A percentile compares a stretch with the other conserved stretches of the same genome.
Evolutionary conservation across 2,329 filamentous ascomycete species (phyloP).

Genomic region (Colletotrichum scovillei): DNA sequence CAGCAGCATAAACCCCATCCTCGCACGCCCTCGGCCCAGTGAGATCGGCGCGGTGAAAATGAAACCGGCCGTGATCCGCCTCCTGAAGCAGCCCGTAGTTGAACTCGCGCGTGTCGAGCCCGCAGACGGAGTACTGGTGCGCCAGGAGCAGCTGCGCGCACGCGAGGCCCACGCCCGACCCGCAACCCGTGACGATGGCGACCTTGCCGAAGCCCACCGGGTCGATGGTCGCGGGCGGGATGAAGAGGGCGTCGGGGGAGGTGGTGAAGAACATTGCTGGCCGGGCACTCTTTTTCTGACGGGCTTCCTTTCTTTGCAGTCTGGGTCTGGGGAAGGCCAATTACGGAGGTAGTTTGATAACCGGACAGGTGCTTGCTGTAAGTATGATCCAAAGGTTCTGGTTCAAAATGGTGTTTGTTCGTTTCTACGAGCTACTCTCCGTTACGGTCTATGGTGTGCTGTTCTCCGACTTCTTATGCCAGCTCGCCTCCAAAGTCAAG

Average conservation of each 20-base stretch:
- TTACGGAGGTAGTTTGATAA: too few species aligned
- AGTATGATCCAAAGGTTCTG: not conserved
- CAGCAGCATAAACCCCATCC: constrained; percentile 14
- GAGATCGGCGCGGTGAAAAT: constrained; percentile 48
- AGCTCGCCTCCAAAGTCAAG: not conserved
- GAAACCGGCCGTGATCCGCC: constrained; percentile 43
- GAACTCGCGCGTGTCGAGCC: constrained; percentile 18
- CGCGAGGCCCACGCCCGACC: constrained; percentile 47
- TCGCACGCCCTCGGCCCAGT: constrained; percentile 44
- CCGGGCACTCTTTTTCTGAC: too few species aligned
- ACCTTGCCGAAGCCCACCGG: constrained; percentile 37
- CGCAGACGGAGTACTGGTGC: constrained; percentile 24
- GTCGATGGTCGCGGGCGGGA: constrained; percentile 40
- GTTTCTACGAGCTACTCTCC: not conserved
- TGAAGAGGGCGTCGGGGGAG: constrained; percentile 39
- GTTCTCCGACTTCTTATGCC: not conserved
- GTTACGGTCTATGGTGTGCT: not conserved
- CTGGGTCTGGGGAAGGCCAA: too few species aligned
- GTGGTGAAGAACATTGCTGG: constrained; percentile 42
- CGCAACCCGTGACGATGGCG: constrained; percentile 45
- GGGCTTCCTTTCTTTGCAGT: too few species aligned
- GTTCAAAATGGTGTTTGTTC: not conserved
- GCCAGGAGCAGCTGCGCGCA: constrained; percentile 45
- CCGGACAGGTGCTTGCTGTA: too few species aligned
- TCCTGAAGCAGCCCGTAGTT: constrained; percentile 39